Percentiles rank a stretch among this genome's conserved stretches.
phyloP scores from a whole-genome alignment of 1,139 yeast species.

The Yamadazyma aaseri region DNA sequence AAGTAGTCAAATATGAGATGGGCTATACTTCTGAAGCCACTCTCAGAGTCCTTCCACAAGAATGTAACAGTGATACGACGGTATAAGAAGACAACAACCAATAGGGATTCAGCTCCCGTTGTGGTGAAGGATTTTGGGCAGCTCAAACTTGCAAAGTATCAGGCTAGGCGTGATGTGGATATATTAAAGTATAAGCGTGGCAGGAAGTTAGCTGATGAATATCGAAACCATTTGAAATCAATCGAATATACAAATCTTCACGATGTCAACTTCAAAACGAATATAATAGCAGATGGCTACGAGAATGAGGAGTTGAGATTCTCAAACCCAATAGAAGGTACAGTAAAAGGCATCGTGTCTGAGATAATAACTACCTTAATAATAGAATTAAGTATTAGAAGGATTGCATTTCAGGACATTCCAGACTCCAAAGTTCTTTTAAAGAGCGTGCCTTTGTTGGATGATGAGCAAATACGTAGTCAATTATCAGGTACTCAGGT shows the following conservation, averaged over 20 bases:
- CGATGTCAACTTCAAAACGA: too few relatives aligned
- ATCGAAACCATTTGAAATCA: slow-evolving; percentile 1
- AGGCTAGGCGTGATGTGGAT: slow-evolving; percentile 10
- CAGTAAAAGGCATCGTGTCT: slow-evolving; percentile 9
- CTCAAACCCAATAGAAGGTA: slow-evolving; percentile 6
- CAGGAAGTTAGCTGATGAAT: slow-evolving; percentile 4
- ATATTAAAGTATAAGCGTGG: slow-evolving; percentile 5
- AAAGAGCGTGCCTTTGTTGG: slow-evolving; percentile 3
- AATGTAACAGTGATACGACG: slow-evolving; percentile 5
- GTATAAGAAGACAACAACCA: slow-evolving; percentile 2
- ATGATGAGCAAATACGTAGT: not conserved
- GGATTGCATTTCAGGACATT: slow-evolving; percentile 14
- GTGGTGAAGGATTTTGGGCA: slow-evolving; percentile 3
- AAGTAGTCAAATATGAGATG: too few relatives aligned
- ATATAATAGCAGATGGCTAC: too few relatives aligned
- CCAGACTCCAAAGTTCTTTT: slow-evolving; percentile 9
- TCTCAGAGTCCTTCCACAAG: too few relatives aligned
- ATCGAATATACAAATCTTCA: slow-evolving; percentile 2
- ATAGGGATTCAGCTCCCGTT: not conserved
- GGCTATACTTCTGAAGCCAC: too few relatives aligned
- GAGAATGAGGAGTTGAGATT: too few relatives aligned
- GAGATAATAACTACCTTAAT: slow-evolving; percentile 21
- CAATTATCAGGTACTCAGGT: slow-evolving; percentile 5
- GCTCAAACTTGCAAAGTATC: slow-evolving; percentile 7
- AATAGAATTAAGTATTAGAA: slow-evolving; percentile 26